Conservation (phyloP, 495 filamentous ascomycete genomes). For the Lichina pygmaea region DNA sequence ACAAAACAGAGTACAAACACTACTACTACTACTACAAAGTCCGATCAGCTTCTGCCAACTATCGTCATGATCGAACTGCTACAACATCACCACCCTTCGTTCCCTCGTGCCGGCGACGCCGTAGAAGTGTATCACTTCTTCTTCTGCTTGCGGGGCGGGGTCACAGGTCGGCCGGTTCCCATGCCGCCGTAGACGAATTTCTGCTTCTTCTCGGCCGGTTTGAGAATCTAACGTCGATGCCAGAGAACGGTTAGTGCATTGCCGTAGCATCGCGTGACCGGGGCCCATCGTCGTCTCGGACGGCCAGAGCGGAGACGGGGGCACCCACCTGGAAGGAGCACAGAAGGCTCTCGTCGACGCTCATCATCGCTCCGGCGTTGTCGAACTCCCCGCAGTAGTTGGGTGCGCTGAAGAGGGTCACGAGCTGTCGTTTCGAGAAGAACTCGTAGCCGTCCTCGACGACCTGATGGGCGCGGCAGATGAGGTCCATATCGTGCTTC, state of each 20-base stretch:
- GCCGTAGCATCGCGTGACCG: not conserved
- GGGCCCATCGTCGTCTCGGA: not conserved
- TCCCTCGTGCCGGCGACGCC: no score
- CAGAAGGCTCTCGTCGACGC: conserved; percentile 93
- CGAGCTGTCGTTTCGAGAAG: conserved; percentile 94
- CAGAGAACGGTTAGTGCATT: not conserved
- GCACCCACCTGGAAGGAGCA: conserved; percentile 91
- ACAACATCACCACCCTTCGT: not conserved
- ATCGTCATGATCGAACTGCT: not conserved
- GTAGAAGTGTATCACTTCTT: conserved; percentile 64
- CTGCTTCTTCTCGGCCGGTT: conserved; percentile 99
- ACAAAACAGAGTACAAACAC: not conserved
- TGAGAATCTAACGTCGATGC: conserved; percentile 46
- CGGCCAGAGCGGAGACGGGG: no score
- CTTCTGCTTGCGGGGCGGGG: conserved; percentile 77
- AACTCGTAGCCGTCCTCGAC: conserved; percentile 99
- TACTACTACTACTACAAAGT: not conserved
- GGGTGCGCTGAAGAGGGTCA: conserved; percentile 91
- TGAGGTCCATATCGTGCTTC: conserved; percentile 99
- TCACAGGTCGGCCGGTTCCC: conserved; percentile 62
- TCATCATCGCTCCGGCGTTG: conserved; percentile 99
- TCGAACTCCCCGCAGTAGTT: conserved; percentile 99
- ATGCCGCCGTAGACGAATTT: conserved; percentile 94
- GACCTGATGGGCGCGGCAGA: conserved; percentile 96
- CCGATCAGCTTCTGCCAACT: no score